A percentile compares a stretch with the other conserved stretches of the same genome.
Evolutionary conservation across 768 basidiomycete species (phyloP).

Genomic region (Lenzites betulinus): DNA sequence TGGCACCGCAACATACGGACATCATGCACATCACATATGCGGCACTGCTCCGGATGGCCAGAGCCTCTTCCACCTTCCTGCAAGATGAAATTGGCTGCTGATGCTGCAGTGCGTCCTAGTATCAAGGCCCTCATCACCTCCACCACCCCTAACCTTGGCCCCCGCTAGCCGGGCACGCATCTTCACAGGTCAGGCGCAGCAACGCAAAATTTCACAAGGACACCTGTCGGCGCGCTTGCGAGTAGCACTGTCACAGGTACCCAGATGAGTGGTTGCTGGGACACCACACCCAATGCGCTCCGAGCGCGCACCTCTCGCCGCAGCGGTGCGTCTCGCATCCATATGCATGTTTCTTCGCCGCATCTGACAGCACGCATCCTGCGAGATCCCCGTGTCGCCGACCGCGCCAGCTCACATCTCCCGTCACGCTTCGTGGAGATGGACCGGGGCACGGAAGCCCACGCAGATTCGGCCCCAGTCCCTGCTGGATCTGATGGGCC

Average conservation of each 20-base stretch:
- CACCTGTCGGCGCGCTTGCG: too few relatives aligned
- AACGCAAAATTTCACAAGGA: background rate
- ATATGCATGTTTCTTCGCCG: background rate
- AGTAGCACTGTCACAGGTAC: background rate
- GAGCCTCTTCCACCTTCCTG: background rate
- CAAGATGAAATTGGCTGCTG: constrained; percentile 1
- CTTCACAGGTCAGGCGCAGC: background rate
- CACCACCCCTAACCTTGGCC: background rate
- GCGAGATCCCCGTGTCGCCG: constrained; percentile 5
- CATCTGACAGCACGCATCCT: constrained; percentile 13
- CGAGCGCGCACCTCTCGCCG: background rate
- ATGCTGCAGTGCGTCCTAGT: background rate
- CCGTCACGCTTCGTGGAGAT: constrained; percentile 12
- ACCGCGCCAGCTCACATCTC: constrained; percentile 1
- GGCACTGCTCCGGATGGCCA: constrained; percentile 1
- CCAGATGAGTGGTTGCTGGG: background rate
- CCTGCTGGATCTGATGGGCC: constrained; percentile 8
- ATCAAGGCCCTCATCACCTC: background rate
- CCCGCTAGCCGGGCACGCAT: background rate
- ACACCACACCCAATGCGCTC: background rate
- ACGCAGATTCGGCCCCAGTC: background rate
- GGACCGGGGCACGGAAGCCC: background rate
- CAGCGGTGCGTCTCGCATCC: background rate
- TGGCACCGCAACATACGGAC: constrained; percentile 7
- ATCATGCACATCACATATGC: constrained; percentile 16